Evolutionary conservation across 305 asterid genomes (phyloP).

Genomic region (Fraxinus sp.): DNA sequence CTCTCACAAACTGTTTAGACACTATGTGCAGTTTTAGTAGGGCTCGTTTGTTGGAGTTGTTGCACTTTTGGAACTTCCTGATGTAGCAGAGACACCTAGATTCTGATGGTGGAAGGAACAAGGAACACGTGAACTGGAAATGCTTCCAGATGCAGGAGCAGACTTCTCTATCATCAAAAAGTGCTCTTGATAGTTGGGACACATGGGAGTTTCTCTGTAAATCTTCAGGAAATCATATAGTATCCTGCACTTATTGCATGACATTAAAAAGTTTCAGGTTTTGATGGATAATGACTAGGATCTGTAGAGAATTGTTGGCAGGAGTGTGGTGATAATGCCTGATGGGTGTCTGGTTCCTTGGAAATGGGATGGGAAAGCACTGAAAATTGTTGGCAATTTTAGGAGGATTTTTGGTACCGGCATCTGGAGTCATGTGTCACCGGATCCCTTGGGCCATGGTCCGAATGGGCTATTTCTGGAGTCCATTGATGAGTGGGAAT

Average conservation of each 20-base stretch:
- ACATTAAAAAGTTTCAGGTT: conserved; percentile 36
- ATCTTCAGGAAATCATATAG: conserved; percentile 25
- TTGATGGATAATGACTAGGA: conserved; percentile 15
- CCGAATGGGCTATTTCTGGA: neutral
- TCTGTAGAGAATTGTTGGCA: neutral
- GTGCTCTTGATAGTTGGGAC: conserved; percentile 30
- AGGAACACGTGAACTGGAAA: neutral
- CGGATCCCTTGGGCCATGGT: too few relatives aligned
- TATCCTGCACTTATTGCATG: conserved; percentile 33
- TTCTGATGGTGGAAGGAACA: conserved; percentile 22
- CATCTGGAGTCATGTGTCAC: neutral
- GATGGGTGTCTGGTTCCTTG: neutral
- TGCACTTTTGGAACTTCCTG: conserved; percentile 10
- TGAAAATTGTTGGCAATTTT: neutral
- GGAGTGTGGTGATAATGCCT: neutral
- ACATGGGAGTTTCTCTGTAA: conserved; percentile 26
- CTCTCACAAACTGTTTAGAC: neutral
- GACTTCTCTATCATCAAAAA: conserved; percentile 36
- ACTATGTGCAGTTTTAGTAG: conserved; percentile 7
- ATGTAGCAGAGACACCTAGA: conserved; percentile 14
- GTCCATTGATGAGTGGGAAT: neutral
- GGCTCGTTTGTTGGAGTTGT: neutral
- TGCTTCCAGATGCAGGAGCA: conserved; percentile 28
- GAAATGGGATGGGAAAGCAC: neutral
- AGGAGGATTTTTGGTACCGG: neutral